Conservation (phyloP, 2,329 filamentous ascomycete genomes). For the Pyrenophora seminiperda region DNA sequence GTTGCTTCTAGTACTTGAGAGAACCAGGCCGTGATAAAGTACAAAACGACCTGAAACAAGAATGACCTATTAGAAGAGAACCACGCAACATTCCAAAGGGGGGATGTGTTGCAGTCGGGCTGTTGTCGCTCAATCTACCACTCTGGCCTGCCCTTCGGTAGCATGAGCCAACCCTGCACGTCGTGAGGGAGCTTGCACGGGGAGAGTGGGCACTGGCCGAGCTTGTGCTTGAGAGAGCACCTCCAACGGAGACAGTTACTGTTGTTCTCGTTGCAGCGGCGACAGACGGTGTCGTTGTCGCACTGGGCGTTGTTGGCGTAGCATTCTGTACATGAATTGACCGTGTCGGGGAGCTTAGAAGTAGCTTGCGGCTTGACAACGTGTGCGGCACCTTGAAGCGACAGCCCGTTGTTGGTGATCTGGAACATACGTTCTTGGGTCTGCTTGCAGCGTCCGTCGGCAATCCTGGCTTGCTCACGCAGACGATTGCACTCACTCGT, state of each 20-base stretch:
- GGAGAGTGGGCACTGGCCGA: conserved; percentile 26
- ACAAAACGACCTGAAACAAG: too few species aligned
- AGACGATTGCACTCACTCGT: conserved; percentile 24
- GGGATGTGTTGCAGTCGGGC: too few species aligned
- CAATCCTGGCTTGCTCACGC: conserved; percentile 20
- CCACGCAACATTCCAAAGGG: too few species aligned
- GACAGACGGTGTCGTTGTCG: conserved; percentile 30
- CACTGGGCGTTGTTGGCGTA: conserved; percentile 33
- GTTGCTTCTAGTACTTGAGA: too few species aligned
- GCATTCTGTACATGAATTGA: conserved; percentile 39
- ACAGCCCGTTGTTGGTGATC: conserved; percentile 16
- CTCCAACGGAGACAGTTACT: conserved; percentile 35
- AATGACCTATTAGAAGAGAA: too few species aligned
- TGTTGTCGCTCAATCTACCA: conserved; percentile 28
- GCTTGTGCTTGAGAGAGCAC: conserved; percentile 33
- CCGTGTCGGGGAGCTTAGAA: conserved; percentile 25
- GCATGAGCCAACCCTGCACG: conserved; percentile 23
- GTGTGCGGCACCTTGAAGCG: conserved; percentile 34
- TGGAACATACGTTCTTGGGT: conserved; percentile 12
- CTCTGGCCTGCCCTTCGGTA: conserved; percentile 15
- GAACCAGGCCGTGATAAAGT: too few species aligned
- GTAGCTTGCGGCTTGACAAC: conserved; percentile 24
- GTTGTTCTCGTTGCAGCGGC: conserved; percentile 27
- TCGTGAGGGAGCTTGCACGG: conserved; percentile 35
- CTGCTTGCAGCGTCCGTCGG: conserved; percentile 10